These are phyloP conservation scores for Ophiosphaerella korrae DNA, from an alignment of 2,329 filamentous ascomycete genomes.

Conservation along the genomic window DNA sequence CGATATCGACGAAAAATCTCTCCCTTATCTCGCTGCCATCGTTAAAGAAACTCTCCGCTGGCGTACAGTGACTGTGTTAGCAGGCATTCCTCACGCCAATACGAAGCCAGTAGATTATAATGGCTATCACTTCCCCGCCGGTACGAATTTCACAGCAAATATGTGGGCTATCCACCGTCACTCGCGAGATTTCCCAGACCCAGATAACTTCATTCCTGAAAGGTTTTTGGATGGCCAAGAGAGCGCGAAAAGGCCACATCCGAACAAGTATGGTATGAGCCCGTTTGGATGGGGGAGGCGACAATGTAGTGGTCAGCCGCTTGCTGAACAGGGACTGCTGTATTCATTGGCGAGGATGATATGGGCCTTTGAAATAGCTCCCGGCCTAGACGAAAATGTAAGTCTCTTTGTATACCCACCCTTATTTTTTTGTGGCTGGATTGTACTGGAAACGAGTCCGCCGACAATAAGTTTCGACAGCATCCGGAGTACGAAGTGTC, in stretches of 20 bases:
- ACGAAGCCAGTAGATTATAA: conserved; percentile 35
- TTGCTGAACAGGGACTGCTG: conserved; percentile 38
- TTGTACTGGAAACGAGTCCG: too few species aligned
- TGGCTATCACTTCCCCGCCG: conserved; percentile 34
- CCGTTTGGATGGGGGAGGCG: conserved; percentile 45
- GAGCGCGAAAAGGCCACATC: conserved; percentile 23
- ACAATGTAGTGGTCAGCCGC: conserved; percentile 43
- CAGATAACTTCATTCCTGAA: conserved; percentile 41
- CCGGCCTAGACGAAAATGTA: conserved; percentile 1
- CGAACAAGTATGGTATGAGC: conserved; percentile 29
- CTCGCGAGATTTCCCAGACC: conserved; percentile 34
- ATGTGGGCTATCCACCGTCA: conserved; percentile 29
- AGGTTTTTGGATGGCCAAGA: conserved; percentile 43
- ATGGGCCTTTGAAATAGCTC: neutral
- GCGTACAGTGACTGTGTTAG: conserved; percentile 16
- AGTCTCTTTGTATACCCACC: neutral
- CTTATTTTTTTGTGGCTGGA: too few species aligned
- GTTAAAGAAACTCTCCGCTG: conserved; percentile 3
- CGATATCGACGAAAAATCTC: conserved; percentile 19
- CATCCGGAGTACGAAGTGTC: too few species aligned
- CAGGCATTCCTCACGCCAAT: conserved; percentile 19
- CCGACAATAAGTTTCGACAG: too few species aligned
- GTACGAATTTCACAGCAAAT: conserved; percentile 42
- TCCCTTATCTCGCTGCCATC: conserved; percentile 32
- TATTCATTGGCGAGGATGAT: conserved; percentile 7